A percentile compares a stretch with the other conserved stretches of the same genome.
Conservation (phyloP, 495 filamentous ascomycete genomes). For the Neurospora sp. region DNA sequence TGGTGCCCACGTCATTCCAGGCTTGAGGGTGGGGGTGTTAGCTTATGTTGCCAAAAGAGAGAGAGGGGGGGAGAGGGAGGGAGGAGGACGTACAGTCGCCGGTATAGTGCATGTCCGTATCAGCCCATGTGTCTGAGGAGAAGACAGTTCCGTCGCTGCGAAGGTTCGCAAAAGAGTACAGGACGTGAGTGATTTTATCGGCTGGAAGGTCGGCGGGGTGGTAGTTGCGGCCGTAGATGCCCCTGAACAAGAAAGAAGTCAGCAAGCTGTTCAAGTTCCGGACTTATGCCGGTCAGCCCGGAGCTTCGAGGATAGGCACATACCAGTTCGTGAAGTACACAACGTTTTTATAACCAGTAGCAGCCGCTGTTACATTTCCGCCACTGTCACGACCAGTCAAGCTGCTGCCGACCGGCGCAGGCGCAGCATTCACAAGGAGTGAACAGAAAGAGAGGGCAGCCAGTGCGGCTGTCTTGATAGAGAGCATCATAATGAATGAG, state of each 20-base stretch:
- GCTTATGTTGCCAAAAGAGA: neutral
- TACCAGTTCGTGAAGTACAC: slow-evolving; percentile 43
- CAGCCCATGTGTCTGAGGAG: slow-evolving; percentile 46
- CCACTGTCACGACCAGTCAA: neutral
- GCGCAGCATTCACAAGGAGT: slow-evolving; percentile 1
- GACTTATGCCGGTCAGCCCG: neutral
- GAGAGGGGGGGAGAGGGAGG: neutral
- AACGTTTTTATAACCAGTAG: slow-evolving; percentile 28
- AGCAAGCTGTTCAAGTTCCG: neutral
- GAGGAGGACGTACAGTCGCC: slow-evolving; percentile 26
- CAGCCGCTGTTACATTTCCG: neutral
- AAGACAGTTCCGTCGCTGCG: slow-evolving; percentile 71
- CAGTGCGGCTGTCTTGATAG: slow-evolving; percentile 5
- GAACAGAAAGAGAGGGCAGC: slow-evolving; percentile 12
- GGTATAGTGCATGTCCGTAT: slow-evolving; percentile 67
- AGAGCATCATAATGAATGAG: neutral
- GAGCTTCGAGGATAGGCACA: neutral
- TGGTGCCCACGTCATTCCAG: slow-evolving; percentile 42
- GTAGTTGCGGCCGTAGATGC: slow-evolving; percentile 76
- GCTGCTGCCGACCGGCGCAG: neutral
- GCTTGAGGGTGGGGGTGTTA: slow-evolving; percentile 15
- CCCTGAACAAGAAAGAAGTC: slow-evolving; percentile 36
- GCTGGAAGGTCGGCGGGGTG: slow-evolving; percentile 73
- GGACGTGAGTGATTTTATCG: slow-evolving; percentile 70
- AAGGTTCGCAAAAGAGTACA: slow-evolving; percentile 90